phyloP scores from a whole-genome alignment of 441 rosid species.

The Rhodomyrtus psidioides region DNA sequence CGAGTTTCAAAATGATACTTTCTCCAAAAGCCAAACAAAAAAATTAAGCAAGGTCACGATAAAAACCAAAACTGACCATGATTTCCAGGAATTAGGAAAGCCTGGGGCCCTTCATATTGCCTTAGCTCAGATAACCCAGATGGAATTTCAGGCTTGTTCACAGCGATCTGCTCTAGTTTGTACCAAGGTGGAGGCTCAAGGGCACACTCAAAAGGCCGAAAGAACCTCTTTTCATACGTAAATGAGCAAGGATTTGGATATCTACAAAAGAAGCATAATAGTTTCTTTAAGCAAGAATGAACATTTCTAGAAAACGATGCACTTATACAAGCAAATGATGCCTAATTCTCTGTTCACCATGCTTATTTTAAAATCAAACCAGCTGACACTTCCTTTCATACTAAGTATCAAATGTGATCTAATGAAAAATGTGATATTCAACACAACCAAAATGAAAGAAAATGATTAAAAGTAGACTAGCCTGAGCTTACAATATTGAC shows the following conservation, averaged over 20 bases:
- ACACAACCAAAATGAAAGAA: neutral
- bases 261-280: slow-evolving; percentile 28
- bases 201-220: slow-evolving; percentile 94
- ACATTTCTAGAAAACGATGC: neutral
- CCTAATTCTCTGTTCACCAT: neutral
- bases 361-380: neutral
- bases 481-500: neutral
- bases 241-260: slow-evolving; percentile 96
- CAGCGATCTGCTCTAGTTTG: slow-evolving; percentile 67
- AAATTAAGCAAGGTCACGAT: neutral
- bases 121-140: slow-evolving; percentile 54
- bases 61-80: slow-evolving; percentile 62
- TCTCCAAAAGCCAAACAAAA: neutral
- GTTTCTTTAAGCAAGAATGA: neutral
- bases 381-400: neutral
- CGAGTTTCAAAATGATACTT: neutral
- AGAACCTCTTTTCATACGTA: slow-evolving; percentile 85
- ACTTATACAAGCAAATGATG: neutral
- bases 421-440: neutral
- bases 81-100: slow-evolving; percentile 94
- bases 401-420: neutral
- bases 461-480: neutral
- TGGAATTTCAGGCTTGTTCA: slow-evolving; percentile 89
- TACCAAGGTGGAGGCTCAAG: slow-evolving; percentile 93
- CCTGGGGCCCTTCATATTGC: slow-evolving; percentile 91